Conservation (phyloP, 139 green algal genomes). For the Micractinium conductrix region DNA sequence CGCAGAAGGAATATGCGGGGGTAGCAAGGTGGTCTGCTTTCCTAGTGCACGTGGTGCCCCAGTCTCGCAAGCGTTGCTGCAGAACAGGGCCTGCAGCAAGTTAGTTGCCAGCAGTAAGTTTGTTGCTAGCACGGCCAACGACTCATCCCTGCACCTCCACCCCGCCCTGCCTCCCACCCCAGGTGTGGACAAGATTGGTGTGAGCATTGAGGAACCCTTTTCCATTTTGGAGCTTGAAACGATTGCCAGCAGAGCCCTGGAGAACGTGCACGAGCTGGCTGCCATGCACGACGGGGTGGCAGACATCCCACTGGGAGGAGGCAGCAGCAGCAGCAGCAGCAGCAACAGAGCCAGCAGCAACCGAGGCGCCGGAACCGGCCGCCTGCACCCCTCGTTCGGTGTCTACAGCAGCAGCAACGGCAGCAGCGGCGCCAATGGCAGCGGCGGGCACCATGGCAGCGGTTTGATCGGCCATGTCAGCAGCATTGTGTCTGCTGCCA, state of each 20-base stretch:
- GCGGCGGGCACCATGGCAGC: background rate
- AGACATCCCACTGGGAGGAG: background rate
- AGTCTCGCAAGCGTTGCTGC: too few relatives aligned
- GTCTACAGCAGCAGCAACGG: background rate
- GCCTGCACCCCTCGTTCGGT: too few relatives aligned
- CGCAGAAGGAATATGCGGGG: too few relatives aligned
- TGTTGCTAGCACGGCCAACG: too few relatives aligned
- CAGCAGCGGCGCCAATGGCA: too few relatives aligned
- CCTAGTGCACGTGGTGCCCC: too few relatives aligned
- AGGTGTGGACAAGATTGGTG: constrained; percentile 40
- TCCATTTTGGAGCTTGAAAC: constrained; percentile 32
- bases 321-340: background rate
- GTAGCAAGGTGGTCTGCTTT: too few relatives aligned
- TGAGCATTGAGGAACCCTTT: constrained; percentile 44
- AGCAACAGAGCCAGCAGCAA: background rate
- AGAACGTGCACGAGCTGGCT: background rate
- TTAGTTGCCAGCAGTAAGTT: too few relatives aligned
- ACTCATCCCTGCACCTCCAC: too few relatives aligned
- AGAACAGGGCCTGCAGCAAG: too few relatives aligned
- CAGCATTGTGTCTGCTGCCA: too few relatives aligned
- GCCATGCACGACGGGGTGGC: background rate
- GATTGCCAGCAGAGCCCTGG: constrained; percentile 1
- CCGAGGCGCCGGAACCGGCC: too few relatives aligned
- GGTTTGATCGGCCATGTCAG: background rate
- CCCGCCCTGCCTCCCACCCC: background rate